Base-by-base conservation (phyloP, 2,329 filamentous ascomycete species). In the Penicillium sp. region DNA sequence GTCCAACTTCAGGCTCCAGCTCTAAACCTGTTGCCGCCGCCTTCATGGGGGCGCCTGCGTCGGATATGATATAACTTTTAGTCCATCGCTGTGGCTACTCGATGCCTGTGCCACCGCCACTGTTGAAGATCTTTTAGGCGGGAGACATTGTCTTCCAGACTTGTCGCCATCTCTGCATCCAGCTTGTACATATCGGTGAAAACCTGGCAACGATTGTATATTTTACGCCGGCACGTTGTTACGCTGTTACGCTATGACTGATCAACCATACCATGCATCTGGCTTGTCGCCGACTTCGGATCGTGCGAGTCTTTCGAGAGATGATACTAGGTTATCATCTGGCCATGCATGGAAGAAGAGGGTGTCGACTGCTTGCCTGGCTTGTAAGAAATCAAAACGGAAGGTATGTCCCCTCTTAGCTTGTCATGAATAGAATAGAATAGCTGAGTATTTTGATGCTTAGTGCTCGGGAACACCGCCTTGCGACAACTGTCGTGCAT, bases 361-460 rank as follows among this genome's bases (percentile, higher is more conserved):
- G 3, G 74, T 75, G 1, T 76, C 74, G 6, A 76, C 74, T 44
- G 74, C 74, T 10, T 76, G 74, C 64, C 47, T 75, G 51, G 70
- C 73, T 2, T 76, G 74, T 60, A 76, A 76, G 47, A 75, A 75
- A 56, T 76, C 74, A 2, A 76, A 76, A 56, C 68, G 74, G 4
- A 76, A 76, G 70, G 73, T 65, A 54, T 53, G 47, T 23, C 7
- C 19, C n/a, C 19, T 23, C 19, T 19, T 19, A 1, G 19, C 19
- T 19, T 19, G 19, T 19, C 19, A 19, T 19, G 19, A 19, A 19
- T 19, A 19, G 19, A 19, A 19, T 19, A 19, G 19, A 19, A 19
- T 19, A 19, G 19, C 19, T 19, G 19, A 19, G 19, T 19, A 19
- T 19, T 19, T 19, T 37, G 16, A 27, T 44, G 27, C 42, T 49